A percentile compares a stretch with the other conserved stretches of the same genome.
phyloP scores from a whole-genome alignment of 1,139 yeast species.

The Pneumocystis murina region DNA sequence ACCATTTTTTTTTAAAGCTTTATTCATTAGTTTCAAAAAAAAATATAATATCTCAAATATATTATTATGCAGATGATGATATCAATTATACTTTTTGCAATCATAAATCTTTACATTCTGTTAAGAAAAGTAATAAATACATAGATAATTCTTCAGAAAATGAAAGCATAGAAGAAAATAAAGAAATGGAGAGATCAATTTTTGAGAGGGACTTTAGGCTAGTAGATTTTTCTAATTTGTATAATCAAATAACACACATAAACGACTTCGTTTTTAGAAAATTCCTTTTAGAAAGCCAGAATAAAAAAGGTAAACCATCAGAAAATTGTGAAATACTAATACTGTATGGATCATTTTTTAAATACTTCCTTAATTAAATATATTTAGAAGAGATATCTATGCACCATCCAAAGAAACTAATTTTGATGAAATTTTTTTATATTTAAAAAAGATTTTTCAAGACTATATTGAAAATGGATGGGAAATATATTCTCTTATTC shows the following conservation, averaged over 20 bases:
- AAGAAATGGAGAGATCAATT: background rate
- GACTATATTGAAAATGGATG: background rate
- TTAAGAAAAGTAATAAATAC: background rate
- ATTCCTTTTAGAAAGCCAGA: background rate
- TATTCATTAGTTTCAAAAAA: background rate
- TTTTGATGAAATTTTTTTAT: background rate
- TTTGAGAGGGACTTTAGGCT: background rate
- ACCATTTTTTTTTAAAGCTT: background rate
- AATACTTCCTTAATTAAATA: background rate
- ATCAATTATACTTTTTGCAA: background rate
- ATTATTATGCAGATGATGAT: background rate
- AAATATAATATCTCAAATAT: background rate
- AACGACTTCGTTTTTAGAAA: background rate
- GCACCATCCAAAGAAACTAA: background rate
- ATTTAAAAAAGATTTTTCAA: background rate
- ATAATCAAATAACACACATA: background rate
- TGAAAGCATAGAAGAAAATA: background rate
- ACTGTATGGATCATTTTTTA: background rate
- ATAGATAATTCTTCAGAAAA: background rate
- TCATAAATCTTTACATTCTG: background rate
- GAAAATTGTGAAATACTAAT: background rate
- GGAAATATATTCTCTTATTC: background rate
- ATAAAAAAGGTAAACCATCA: background rate
- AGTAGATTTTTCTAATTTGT: background rate
- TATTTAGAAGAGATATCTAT: background rate